Evolutionary conservation across 1,284 basidiomycete genomes (phyloP).

Genomic region (Moesziomyces sp.): DNA sequence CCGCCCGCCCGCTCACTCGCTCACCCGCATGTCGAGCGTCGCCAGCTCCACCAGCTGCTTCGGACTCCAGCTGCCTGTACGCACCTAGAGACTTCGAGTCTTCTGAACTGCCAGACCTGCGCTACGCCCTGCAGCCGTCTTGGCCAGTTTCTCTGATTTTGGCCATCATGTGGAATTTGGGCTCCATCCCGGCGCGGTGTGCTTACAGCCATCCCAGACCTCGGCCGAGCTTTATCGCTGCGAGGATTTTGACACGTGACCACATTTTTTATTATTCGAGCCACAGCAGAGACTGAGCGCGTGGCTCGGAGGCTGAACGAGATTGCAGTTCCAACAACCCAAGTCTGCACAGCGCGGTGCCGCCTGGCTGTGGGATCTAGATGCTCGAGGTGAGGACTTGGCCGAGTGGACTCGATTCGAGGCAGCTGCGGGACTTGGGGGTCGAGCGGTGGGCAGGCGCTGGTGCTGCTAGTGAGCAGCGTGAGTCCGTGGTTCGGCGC

Average conservation of each 20-base stretch:
- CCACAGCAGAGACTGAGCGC: slow-evolving; percentile 3
- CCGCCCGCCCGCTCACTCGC: not conserved
- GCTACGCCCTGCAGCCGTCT: no score
- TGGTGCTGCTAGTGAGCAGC: no score
- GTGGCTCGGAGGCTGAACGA: not conserved
- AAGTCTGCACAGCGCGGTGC: slow-evolving; percentile 15
- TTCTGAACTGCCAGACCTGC: no score
- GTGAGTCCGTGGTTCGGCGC: no score
- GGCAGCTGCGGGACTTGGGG: no score
- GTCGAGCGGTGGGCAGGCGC: no score
- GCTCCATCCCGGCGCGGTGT: no score
- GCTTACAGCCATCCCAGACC: not conserved
- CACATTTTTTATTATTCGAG: no score
- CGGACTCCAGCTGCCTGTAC: not conserved
- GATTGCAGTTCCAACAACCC: slow-evolving; percentile 1
- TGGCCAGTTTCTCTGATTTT: no score
- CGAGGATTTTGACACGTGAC: slow-evolving; percentile 8
- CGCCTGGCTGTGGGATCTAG: not conserved
- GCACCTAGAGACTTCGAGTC: not conserved
- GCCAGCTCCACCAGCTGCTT: not conserved
- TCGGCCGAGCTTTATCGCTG: slow-evolving; percentile 6
- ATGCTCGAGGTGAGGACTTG: no score
- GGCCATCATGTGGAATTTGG: no score
- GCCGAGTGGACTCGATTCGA: no score
- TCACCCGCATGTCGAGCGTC: not conserved